Evolutionary conservation across 1,284 basidiomycete species (phyloP), one percentile per base, ranked within the genome.

Genomic region (Leccinum proliferum): DNA sequence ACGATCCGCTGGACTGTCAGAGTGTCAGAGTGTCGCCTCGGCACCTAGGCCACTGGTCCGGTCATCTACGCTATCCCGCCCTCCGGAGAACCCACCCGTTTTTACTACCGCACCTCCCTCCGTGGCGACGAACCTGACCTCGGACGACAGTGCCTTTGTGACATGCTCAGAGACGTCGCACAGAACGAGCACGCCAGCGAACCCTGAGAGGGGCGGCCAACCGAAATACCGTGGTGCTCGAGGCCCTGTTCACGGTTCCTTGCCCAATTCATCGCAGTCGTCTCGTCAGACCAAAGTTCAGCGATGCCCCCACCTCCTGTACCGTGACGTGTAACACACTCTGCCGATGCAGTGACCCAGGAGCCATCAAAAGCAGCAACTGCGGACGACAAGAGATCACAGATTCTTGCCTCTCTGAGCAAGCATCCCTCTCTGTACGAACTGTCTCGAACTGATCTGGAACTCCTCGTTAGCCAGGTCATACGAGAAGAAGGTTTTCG

Each of bases 401-500:
- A 68, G 4, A 59, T 82, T 57, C 65, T 79, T 15, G 67, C 72
- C 12, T 76, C 77, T 8, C 67, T 86, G 15, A 72, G 72, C 53
- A 76, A 81, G 39, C 67, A 73, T 35, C 76, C 80, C 3, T 71
- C 73, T 3, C 66, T 86, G 15, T 84, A 86, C 63, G 70, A 79
- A 60, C 68, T 86, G 34, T 70, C 84, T n/a, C 74, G 71, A 53
- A 58, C 69, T 34, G 74, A 77, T 21, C 77, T 87, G 10, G 84
- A 85, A 67, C 72, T 73, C 59, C 68, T 84, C 3, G 77, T 87
- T 12, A 75, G 77, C 14, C 78, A 82, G 48, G 77, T 87, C 32
- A 77, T 87, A 25, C 78, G 80, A 62, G 84, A 87, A 70, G 83
- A 85, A 48, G 80, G 83, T n/a, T 87, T 87, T 66, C 65, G 75